A percentile compares a stretch with the other conserved stretches of the same genome.
Conservation (phyloP, 768 basidiomycete genomes). For the Russula sp. region DNA sequence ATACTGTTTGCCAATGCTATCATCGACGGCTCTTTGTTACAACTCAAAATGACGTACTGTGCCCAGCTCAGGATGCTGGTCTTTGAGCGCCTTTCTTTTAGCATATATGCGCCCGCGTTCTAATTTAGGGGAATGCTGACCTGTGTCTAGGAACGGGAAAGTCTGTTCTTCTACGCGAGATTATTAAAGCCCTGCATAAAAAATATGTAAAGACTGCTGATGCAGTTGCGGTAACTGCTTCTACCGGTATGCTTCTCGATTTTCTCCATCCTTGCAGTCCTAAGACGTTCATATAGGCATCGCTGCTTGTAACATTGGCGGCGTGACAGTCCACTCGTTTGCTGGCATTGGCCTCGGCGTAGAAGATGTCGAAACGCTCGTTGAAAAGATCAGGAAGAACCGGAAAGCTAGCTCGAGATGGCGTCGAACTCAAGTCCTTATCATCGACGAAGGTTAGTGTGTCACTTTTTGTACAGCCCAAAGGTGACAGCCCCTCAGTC, state of each 20-base stretch:
- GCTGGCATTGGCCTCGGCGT: constrained; percentile 86
- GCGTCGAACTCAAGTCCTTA: constrained; percentile 77
- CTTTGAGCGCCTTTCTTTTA: not conserved
- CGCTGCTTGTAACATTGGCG: constrained; percentile 96
- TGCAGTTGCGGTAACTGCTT: constrained; percentile 89
- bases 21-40: not conserved
- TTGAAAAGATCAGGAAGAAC: constrained; percentile 68
- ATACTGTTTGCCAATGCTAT: not conserved
- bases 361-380: constrained; percentile 56
- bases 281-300: constrained; percentile 47
- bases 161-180: constrained; percentile 88
- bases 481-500: constrained; percentile 43
- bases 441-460: constrained; percentile 69
- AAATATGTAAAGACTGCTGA: constrained; percentile 50
- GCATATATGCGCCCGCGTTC: constrained; percentile 1
- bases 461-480: constrained; percentile 5
- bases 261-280: not conserved
- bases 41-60: not conserved
- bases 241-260: constrained; percentile 55
- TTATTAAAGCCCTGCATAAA: constrained; percentile 67
- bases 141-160: constrained; percentile 79
- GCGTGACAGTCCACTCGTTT: constrained; percentile 92
- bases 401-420: constrained; percentile 78
- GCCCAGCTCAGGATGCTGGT: constrained; percentile 10
- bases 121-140: not conserved